These are phyloP conservation scores for Buxus sempervirens DNA, from an alignment of 164 flowering plant species.

Conservation along the genomic window DNA sequence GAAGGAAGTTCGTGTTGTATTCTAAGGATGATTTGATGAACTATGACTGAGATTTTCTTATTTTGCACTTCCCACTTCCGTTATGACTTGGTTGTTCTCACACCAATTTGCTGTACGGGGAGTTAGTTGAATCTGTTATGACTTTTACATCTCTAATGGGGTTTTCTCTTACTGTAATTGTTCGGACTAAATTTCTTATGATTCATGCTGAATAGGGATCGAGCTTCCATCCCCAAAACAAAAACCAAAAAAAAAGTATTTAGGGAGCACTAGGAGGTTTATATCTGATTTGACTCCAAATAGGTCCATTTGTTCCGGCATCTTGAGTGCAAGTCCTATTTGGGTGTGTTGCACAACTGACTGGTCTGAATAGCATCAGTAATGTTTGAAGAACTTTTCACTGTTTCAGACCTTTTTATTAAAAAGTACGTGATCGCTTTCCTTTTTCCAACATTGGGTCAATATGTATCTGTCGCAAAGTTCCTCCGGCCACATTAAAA, in stretches of 20 bases:
- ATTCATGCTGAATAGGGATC: background rate
- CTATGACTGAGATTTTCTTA: background rate
- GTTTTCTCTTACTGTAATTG: background rate
- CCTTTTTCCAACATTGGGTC: background rate
- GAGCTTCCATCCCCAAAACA: too few relatives aligned
- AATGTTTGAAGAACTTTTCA: slow-evolving; percentile 7
- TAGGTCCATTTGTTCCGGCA: background rate
- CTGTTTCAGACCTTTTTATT: background rate
- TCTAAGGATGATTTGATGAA: background rate
- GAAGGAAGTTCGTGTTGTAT: background rate
- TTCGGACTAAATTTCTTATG: background rate
- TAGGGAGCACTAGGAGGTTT: too few relatives aligned
- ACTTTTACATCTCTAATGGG: background rate
- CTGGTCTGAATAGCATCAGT: background rate
- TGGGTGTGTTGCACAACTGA: background rate
- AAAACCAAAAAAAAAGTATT: too few relatives aligned
- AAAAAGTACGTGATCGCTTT: background rate
- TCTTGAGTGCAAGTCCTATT: background rate
- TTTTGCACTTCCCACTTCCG: background rate
- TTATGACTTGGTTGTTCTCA: background rate
- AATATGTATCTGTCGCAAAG: background rate
- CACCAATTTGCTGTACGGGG: background rate
- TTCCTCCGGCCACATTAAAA: slow-evolving; percentile 2
- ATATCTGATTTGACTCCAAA: background rate
- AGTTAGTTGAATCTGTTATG: background rate